phyloP scores from a whole-genome alignment of 495 filamentous ascomycete species.

The Sporormia fimetaria region DNA sequence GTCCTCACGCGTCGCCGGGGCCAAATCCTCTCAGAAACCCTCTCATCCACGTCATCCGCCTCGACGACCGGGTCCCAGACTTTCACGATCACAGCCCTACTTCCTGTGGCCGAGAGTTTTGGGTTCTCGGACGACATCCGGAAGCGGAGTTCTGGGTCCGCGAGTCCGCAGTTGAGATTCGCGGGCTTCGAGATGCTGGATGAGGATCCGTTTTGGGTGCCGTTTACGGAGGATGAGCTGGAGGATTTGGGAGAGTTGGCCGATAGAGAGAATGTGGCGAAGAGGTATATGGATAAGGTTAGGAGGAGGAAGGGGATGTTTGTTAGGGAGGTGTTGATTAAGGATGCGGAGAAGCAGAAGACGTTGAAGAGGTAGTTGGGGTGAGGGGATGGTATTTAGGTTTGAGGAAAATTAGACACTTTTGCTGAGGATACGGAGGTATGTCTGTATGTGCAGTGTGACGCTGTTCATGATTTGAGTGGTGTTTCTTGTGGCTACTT shows the following conservation, averaged over 20 bases:
- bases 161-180: slow-evolving; percentile 86
- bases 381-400: too few relatives aligned
- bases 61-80: slow-evolving; percentile 62
- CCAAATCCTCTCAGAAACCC: slow-evolving; percentile 72
- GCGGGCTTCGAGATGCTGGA: slow-evolving; percentile 82
- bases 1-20: slow-evolving; percentile 87
- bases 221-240: slow-evolving; percentile 88
- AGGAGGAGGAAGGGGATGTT: slow-evolving; percentile 73
- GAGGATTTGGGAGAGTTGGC: slow-evolving; percentile 92
- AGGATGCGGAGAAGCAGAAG: slow-evolving; percentile 96
- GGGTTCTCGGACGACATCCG: slow-evolving; percentile 93
- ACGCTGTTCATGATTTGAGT: too few relatives aligned
- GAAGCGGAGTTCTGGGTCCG: slow-evolving; percentile 81
- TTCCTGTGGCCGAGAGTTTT: slow-evolving; percentile 90
- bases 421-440: too few relatives aligned
- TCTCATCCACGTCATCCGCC: slow-evolving; percentile 54
- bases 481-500: too few relatives aligned
- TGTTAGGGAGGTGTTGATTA: slow-evolving; percentile 67
- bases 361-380: slow-evolving; percentile 69
- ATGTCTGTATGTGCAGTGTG: too few relatives aligned
- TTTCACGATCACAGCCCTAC: slow-evolving; percentile 76
- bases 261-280: slow-evolving; percentile 89
- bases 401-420: too few relatives aligned
- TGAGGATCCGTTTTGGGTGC: slow-evolving; percentile 94
- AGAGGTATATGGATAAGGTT: slow-evolving; percentile 87